These are phyloP conservation scores for Thielaviopsis musarum DNA, from an alignment of 2,329 filamentous ascomycete species.

Conservation along the genomic window DNA sequence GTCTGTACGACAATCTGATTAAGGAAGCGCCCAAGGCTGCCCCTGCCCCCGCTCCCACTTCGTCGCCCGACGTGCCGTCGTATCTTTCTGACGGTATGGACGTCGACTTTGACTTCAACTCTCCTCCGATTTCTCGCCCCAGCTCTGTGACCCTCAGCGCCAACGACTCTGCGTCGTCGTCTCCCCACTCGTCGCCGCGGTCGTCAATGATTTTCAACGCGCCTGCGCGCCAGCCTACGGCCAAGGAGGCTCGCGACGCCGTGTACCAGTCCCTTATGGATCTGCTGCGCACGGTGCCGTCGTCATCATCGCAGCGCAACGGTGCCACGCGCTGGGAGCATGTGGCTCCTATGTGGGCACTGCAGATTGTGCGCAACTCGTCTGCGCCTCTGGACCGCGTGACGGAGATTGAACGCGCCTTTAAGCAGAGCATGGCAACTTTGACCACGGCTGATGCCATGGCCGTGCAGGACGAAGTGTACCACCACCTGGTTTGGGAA, in stretches of 20 bases:
- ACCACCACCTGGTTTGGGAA: conserved; percentile 28
- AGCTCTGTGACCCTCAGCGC: conserved; percentile 35
- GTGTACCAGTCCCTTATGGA: conserved; percentile 37
- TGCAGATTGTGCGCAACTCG: conserved; percentile 42
- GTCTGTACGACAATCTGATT: conserved; percentile 36
- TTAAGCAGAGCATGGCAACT: conserved; percentile 25
- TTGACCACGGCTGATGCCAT: conserved; percentile 33
- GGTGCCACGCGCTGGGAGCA: conserved; percentile 31
- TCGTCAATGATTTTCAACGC: conserved; percentile 21
- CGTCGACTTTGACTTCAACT: conserved; percentile 32
- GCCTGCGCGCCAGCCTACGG: conserved; percentile 25
- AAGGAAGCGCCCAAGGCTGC: background rate
- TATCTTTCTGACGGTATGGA: conserved; percentile 6
- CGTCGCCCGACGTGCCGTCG: conserved; percentile 15
- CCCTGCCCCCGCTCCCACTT: conserved; percentile 13
- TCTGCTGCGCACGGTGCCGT: conserved; percentile 34
- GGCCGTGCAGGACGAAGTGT: conserved; percentile 16
- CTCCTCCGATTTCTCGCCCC: conserved; percentile 26
- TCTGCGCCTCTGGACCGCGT: conserved; percentile 33
- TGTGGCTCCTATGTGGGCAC: conserved; percentile 34
- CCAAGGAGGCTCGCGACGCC: conserved; percentile 27
- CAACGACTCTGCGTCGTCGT: conserved; percentile 31
- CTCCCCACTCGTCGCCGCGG: conserved; percentile 30
- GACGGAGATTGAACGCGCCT: conserved; percentile 31
- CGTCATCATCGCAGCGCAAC: conserved; percentile 18